Percentiles rank a stretch among this genome's conserved stretches.
These are phyloP conservation scores for Cyclotella sp. DNA, from an alignment of 108 stramenopile species.

Conservation along the genomic window DNA sequence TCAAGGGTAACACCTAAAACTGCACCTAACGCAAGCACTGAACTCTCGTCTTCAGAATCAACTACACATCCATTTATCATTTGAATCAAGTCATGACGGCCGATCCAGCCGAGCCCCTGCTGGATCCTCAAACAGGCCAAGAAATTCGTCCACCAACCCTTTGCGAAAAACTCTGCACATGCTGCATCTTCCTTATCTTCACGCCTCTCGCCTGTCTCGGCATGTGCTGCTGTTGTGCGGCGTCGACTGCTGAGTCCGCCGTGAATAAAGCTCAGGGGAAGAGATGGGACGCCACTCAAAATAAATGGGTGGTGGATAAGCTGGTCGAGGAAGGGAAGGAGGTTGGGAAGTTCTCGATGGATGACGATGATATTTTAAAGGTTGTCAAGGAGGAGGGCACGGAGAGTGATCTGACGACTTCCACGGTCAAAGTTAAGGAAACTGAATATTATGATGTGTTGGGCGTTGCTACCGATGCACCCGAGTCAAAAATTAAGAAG, in stretches of 20 bases:
- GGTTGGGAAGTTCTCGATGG: conserved; percentile 24
- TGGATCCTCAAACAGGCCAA: conserved; percentile 9
- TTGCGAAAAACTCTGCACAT: conserved; percentile 25
- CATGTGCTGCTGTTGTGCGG: conserved; percentile 43
- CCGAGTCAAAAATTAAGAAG: conserved; percentile 71
- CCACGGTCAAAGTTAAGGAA: conserved; percentile 26
- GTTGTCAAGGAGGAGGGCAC: conserved; percentile 7
- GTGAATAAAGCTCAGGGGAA: conserved; percentile 45
- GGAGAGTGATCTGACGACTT: background rate
- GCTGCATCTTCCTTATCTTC: conserved; percentile 14
- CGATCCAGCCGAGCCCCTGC: conserved; percentile 14
- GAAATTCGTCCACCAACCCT: conserved; percentile 4
- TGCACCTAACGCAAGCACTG: too few species aligned
- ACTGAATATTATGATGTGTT: conserved; percentile 67
- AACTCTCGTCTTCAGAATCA: too few species aligned
- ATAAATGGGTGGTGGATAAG: conserved; percentile 41
- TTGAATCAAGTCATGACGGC: background rate
- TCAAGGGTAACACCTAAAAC: too few species aligned
- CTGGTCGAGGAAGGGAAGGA: conserved; percentile 21
- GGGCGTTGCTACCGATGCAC: conserved; percentile 58
- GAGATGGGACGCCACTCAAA: conserved; percentile 28
- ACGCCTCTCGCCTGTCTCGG: conserved; percentile 10
- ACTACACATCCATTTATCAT: too few species aligned
- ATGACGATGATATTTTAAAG: conserved; percentile 49
- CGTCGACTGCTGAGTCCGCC: conserved; percentile 19